These are phyloP conservation scores for Paspalum notatum DNA, from an alignment of 176 grass and related monocot genomes.

Conservation along the genomic window DNA sequence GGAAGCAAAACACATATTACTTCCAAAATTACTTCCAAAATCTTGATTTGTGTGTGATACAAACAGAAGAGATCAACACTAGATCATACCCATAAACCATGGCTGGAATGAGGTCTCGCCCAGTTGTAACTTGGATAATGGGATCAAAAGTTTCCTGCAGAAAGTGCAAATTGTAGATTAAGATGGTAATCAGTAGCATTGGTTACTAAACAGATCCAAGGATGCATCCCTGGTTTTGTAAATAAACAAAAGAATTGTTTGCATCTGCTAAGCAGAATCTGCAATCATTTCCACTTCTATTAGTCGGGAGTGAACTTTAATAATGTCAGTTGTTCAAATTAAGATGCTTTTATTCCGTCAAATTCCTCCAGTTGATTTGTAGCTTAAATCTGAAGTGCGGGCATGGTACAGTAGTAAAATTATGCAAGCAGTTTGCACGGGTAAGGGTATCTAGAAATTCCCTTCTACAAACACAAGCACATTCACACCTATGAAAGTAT, in stretches of 20 bases:
- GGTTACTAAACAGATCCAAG: background rate
- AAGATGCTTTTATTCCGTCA: background rate
- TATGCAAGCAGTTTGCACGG: background rate
- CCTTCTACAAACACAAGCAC: no score
- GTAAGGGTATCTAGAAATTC: background rate
- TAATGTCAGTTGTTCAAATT: background rate
- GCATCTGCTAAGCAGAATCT: constrained; percentile 9
- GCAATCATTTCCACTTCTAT: background rate
- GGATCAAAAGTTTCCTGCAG: constrained; percentile 93
- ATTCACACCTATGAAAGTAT: no score
- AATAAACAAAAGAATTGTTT: background rate
- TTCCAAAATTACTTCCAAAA: constrained; percentile 3
- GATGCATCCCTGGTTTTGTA: constrained; percentile 31
- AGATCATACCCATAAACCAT: constrained; percentile 90
- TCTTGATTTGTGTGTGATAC: background rate
- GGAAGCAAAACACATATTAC: constrained; percentile 46
- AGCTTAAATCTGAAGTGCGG: background rate
- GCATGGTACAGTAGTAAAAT: no score
- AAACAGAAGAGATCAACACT: constrained; percentile 10
- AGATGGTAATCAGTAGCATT: background rate
- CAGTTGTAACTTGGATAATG: constrained; percentile 73
- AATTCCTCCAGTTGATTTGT: background rate
- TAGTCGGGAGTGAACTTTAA: background rate
- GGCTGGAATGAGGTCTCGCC: constrained; percentile 87
- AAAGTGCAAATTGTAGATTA: constrained; percentile 32